Conservation (phyloP, 2,329 filamentous ascomycete genomes). For the Botryotinia calthae region DNA sequence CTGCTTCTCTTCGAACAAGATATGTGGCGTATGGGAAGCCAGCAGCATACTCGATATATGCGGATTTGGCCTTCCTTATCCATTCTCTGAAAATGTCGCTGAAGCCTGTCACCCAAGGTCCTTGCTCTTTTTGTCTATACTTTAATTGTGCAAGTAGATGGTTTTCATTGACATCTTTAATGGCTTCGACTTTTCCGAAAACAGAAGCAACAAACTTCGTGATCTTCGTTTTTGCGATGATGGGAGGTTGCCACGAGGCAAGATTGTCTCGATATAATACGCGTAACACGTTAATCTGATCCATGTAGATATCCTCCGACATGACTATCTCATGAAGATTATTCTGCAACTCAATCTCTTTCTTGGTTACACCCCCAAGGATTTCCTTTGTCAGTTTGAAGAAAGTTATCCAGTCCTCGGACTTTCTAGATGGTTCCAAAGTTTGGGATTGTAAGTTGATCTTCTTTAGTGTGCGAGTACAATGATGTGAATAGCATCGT, state of each 20-base stretch:
- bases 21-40: slow-evolving; percentile 82
- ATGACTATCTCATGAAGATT: slow-evolving; percentile 93
- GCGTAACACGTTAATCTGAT: slow-evolving; percentile 80
- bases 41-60: slow-evolving; percentile 90
- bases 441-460: slow-evolving; percentile 78
- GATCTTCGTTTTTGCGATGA: slow-evolving; percentile 75
- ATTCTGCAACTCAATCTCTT: slow-evolving; percentile 91
- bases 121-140: slow-evolving; percentile 94
- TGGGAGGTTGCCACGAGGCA: slow-evolving; percentile 67
- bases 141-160: slow-evolving; percentile 90
- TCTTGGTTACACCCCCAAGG: slow-evolving; percentile 68
- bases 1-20: slow-evolving; percentile 77
- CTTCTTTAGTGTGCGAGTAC: slow-evolving; percentile 90
- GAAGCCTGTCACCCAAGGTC: slow-evolving; percentile 89
- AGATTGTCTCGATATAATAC: slow-evolving; percentile 84
- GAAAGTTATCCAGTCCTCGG: slow-evolving; percentile 83
- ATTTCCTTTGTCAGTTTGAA: slow-evolving; percentile 80
- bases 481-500: slow-evolving; percentile 91
- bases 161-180: slow-evolving; percentile 90
- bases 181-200: slow-evolving; percentile 85
- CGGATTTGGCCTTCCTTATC: slow-evolving; percentile 87
- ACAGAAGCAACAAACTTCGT: slow-evolving; percentile 79
- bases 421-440: slow-evolving; percentile 63
- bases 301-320: slow-evolving; percentile 87
- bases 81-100: slow-evolving; percentile 98